Conservation (phyloP, 2,329 filamentous ascomycete genomes). For the Neocatenulostroma microsporum region DNA sequence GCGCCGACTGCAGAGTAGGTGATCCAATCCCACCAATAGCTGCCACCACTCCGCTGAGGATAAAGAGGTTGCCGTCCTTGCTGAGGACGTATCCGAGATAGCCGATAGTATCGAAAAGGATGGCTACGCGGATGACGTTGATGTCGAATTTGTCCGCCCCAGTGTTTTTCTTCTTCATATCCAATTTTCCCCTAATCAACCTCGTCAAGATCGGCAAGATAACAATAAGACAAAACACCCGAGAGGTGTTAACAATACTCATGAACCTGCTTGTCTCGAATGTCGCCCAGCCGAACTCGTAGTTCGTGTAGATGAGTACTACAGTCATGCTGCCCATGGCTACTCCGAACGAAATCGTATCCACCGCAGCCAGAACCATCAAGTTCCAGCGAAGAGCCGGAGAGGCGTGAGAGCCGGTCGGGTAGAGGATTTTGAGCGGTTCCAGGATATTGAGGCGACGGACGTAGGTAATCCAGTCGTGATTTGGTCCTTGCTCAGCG, state of each 20-base stretch:
- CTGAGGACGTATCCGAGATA: constrained; percentile 66
- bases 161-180: constrained; percentile 43
- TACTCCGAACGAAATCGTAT: constrained; percentile 73
- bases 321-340: constrained; percentile 76
- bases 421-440: constrained; percentile 70
- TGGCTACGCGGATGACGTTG: constrained; percentile 63
- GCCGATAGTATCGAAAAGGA: constrained; percentile 66
- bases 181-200: constrained; percentile 55
- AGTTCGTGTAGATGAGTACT: constrained; percentile 73
- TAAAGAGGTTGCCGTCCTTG: constrained; percentile 56
- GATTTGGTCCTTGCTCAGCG: constrained; percentile 25
- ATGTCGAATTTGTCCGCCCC: constrained; percentile 76
- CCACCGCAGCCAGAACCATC: constrained; percentile 69
- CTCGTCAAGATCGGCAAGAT: constrained; percentile 72
- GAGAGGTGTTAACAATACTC: constrained; percentile 66
- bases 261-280: constrained; percentile 74
- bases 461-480: constrained; percentile 39
- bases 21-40: constrained; percentile 76
- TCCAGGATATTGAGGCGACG: constrained; percentile 58
- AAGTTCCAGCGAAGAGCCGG: constrained; percentile 66
- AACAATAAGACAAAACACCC: constrained; percentile 67
- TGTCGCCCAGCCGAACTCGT: constrained; percentile 73
- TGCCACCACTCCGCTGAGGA: constrained; percentile 63
- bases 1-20: constrained; percentile 71
- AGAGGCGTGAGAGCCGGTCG: constrained; percentile 57